These are phyloP conservation scores for Adiantum capillusveneris DNA, from an alignment of 75 land plant species.

Conservation along the genomic window DNA sequence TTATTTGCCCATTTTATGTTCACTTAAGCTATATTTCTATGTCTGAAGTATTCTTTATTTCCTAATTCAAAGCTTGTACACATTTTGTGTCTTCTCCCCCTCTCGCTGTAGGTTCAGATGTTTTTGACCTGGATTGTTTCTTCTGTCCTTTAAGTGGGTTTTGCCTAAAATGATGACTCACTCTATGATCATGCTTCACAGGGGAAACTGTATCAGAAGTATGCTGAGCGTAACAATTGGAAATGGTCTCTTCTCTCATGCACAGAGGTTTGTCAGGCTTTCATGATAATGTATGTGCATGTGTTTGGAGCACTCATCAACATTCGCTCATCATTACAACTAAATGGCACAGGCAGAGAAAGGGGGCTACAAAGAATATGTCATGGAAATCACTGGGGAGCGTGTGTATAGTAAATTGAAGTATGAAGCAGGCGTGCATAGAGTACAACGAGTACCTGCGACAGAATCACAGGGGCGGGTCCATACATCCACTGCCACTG, in stretches of 20 bases:
- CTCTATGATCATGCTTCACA: constrained; percentile 19
- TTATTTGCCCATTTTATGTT: too few species aligned
- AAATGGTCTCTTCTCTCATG: constrained; percentile 54
- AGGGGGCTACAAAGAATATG: constrained; percentile 92
- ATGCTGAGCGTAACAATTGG: constrained; percentile 77
- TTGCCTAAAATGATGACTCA: too few species aligned
- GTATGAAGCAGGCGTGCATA: constrained; percentile 95
- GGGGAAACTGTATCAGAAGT: constrained; percentile 93
- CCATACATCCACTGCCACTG: constrained; percentile 97
- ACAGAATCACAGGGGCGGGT: constrained; percentile 99
- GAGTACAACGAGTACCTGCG: constrained; percentile 97
- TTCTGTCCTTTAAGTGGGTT: too few species aligned
- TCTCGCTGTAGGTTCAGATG: too few species aligned
- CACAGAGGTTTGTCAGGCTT: constrained; percentile 71
- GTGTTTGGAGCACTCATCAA: not conserved
- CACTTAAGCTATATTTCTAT: too few species aligned
- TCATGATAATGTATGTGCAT: too few species aligned
- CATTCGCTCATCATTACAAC: not conserved
- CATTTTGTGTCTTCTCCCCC: too few species aligned
- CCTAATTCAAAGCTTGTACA: too few species aligned
- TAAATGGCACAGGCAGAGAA: constrained; percentile 59
- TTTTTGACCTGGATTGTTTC: not conserved
- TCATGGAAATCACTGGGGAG: constrained; percentile 90
- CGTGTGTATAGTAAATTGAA: constrained; percentile 95
- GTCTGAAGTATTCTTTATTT: not conserved